Base-by-base conservation (phyloP, 164 flowering plant genomes). In the Chloranthus sessilifolius region DNA sequence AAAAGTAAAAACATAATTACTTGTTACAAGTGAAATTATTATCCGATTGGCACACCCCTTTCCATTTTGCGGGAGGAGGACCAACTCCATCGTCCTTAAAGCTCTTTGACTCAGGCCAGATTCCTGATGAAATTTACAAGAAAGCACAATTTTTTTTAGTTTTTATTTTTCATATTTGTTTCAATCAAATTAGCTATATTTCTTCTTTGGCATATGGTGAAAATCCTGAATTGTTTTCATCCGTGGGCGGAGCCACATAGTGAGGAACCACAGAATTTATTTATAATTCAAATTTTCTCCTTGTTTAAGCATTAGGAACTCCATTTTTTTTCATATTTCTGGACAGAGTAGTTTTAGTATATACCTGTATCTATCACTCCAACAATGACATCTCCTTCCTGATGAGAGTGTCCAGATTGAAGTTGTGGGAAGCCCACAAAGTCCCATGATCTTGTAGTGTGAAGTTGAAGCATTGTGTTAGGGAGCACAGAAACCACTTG, bases 11-110 rank as follows among this genome's bases (percentile, higher is more conserved):
- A 16, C 15, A 49, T 6, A 7, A 19, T 53, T 73, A 83, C 88
- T 81, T 83, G 75, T 81, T 83, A 69, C 95, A 77, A 8, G 82
- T 73, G 75, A 82, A 4, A 47, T 17, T 1, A 55, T 43, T 43
- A 36, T 23, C 44, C 4, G 47, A 21, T 39, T 62, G 55, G 56
- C 88, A 79, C 3, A 42, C 31, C 34, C 88, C 95, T 42, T 69
- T 86, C 95, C 90, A 83, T 67, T 74, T 81, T 5, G 42, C 21
- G 1, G 95, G 95, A 8, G 90, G 82, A 8, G 85, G 78, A 15
- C 82, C 79, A 21, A 76, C 64, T 34, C 74, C 80, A 39, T 41
- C 34, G 20, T 74, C 82, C n/a, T 27, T 66, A 57, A 83, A 80
- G 55, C 85, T 78, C 0, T 47, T 59, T 1, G 80, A 65, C 39